Evolutionary conservation across 2,329 filamentous ascomycete genomes (phyloP), one percentile per base, ranked within the genome.

Genomic region (Dactylella cylindrospora): DNA sequence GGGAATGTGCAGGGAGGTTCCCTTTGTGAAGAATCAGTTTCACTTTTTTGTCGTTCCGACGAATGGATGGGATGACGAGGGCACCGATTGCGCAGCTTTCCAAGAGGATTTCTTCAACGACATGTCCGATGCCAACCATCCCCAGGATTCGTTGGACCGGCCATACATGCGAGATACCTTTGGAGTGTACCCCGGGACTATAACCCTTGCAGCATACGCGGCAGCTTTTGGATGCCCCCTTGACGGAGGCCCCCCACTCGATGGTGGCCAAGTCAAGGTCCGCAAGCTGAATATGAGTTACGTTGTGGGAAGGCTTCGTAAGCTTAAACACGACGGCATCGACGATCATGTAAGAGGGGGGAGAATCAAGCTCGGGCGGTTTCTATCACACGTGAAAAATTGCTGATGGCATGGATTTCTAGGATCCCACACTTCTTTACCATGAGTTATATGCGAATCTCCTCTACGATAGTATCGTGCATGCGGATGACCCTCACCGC

Each of bases 81-180:
- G 65, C 41, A 68, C 68, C 5, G 67, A 69, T 43, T 66, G 64
- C 26, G 55, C 59, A 17, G 44, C 50, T 33, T 69, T 69, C 23
- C 66, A 69, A 43, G 66, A 67, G 40, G 67, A 68, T 43, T 67
- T 65, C 15, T 69, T 68, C 45, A 67, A 64, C 33, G 67, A 69
- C 44, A 69, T 69, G 67, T 67, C 64, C 25, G 68, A 67, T 35
- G 61, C 46, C 68, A 73, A 67, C 12, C 79, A 36, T 69, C 59
- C 84, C 83, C 1, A 88, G 83, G 85, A 80, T 64, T 84, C 85
- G 1, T 75, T 89, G 20, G 86, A 90, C 69, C 84, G 88, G 68
- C 86, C 86, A 3, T 87, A 84, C 70, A 82, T 83, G 71, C 78
- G 82, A 0, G 86, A 85, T 70, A 80, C 78, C 66, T 85, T 82